Conservation (phyloP, 1,284 basidiomycete species). For the Ustilago tritici region DNA sequence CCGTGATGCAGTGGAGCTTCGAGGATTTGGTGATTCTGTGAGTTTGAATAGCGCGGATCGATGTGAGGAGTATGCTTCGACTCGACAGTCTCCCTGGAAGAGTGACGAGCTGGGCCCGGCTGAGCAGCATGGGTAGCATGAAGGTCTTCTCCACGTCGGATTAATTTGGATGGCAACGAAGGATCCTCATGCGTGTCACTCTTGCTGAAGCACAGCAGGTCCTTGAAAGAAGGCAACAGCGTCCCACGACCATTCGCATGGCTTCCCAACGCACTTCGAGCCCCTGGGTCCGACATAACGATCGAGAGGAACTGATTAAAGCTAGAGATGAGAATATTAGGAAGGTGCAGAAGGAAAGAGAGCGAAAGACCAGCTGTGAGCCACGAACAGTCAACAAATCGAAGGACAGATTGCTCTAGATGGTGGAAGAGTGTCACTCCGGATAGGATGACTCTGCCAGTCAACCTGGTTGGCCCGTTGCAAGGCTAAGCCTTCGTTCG, state of each 20-base stretch:
- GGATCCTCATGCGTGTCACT: background rate
- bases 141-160: background rate
- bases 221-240: constrained; percentile 30
- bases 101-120: background rate
- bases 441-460: background rate
- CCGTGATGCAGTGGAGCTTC: background rate
- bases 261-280: background rate
- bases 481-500: background rate
- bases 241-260: background rate
- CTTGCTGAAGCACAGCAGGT: constrained; percentile 23
- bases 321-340: background rate
- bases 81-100: background rate
- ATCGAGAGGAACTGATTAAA: background rate
- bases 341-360: background rate
- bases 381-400: background rate
- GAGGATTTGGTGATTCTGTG: background rate
- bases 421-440: background rate
- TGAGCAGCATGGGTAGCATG: background rate
- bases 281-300: background rate
- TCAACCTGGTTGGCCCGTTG: background rate
- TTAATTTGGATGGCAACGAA: background rate
- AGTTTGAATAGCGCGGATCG: background rate
- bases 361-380: background rate
- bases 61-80: background rate
- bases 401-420: background rate